These are phyloP conservation scores for Fraxinus dipetala DNA, from an alignment of 305 asterid genomes.

Conservation along the genomic window DNA sequence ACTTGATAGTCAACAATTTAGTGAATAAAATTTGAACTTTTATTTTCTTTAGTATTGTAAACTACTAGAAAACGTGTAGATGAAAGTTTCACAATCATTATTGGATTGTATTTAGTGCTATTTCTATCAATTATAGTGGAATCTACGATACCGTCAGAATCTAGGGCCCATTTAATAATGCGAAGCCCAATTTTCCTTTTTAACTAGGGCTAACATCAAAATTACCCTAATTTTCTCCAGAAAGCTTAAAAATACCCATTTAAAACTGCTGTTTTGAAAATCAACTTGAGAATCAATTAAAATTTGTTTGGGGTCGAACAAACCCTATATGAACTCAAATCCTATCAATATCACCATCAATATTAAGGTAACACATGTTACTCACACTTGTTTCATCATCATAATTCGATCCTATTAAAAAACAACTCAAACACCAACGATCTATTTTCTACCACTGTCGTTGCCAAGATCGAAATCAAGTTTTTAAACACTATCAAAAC, in stretches of 20 bases:
- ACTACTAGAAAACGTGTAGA: too few species aligned
- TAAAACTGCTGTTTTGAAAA: too few species aligned
- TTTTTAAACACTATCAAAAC: too few species aligned
- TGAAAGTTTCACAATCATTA: background rate
- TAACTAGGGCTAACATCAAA: too few species aligned
- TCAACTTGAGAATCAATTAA: too few species aligned
- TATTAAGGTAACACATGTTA: background rate
- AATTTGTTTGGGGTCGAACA: too few species aligned
- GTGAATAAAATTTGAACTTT: too few species aligned
- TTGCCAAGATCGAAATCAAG: background rate
- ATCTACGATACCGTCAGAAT: background rate
- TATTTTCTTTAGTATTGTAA: too few species aligned
- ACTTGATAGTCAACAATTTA: too few species aligned
- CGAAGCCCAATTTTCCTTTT: background rate
- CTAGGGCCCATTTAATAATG: background rate
- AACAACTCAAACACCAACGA: background rate
- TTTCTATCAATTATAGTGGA: background rate
- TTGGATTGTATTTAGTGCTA: background rate
- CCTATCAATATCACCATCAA: background rate
- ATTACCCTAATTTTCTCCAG: too few species aligned
- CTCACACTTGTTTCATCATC: background rate
- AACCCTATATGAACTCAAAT: background rate
- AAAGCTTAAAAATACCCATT: too few species aligned
- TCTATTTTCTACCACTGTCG: background rate
- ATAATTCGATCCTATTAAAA: background rate